These are phyloP conservation scores for Irpex sp. DNA, from an alignment of 1,284 basidiomycete genomes.

Conservation along the genomic window DNA sequence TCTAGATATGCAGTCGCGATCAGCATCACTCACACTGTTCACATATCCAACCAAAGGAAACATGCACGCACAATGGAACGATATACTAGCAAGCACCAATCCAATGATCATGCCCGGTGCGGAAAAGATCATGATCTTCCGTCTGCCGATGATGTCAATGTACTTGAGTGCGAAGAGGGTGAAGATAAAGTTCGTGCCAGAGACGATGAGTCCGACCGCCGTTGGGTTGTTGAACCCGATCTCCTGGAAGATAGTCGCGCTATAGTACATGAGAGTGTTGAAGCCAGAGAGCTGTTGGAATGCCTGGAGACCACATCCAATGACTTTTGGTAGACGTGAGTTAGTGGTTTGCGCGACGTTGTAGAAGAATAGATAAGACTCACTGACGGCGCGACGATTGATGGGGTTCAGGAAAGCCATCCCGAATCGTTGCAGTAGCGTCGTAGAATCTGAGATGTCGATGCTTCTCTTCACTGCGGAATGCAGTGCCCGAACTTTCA, in stretches of 20 bases:
- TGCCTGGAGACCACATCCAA: constrained; percentile 78
- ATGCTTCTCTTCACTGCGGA: constrained; percentile 63
- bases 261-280: constrained; percentile 55
- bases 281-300: constrained; percentile 81
- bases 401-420: constrained; percentile 55
- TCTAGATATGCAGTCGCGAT: constrained; percentile 32
- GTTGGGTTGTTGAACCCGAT: constrained; percentile 82
- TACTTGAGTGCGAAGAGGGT: constrained; percentile 80
- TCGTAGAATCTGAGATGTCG: constrained; percentile 59
- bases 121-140: constrained; percentile 75
- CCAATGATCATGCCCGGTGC: constrained; percentile 78
- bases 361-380: constrained; percentile 24
- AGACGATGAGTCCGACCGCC: constrained; percentile 75
- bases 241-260: constrained; percentile 77
- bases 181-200: constrained; percentile 79
- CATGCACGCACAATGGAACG: constrained; percentile 64
- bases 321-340: constrained; percentile 36
- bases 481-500: constrained; percentile 53
- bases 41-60: neutral
- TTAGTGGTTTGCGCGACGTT: neutral
- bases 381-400: constrained; percentile 72
- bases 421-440: constrained; percentile 50
- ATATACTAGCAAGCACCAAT: constrained; percentile 65
- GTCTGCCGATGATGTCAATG: constrained; percentile 77
- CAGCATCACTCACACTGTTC: neutral